A percentile compares a stretch with the other conserved stretches of the same genome.
These are phyloP conservation scores for Fusarium sterilihyphosum DNA, from an alignment of 2,329 filamentous ascomycete species.

Conservation along the genomic window DNA sequence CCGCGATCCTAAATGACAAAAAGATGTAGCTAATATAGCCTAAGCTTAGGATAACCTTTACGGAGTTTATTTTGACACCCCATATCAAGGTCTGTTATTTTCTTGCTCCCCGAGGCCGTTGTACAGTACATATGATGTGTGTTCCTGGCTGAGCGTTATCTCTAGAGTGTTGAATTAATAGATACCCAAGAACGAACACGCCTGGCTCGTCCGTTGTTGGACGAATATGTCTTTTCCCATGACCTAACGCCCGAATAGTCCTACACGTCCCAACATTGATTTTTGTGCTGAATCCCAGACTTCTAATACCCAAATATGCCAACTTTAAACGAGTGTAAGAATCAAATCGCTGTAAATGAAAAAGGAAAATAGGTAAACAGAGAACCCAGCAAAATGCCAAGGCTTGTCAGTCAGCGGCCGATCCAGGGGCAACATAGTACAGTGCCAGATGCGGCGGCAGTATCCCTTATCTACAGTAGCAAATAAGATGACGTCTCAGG, in stretches of 20 bases:
- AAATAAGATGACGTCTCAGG: neutral
- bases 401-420: neutral
- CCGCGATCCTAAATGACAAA: too few species aligned
- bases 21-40: too few species aligned
- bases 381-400: neutral
- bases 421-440: neutral
- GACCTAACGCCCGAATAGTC: constrained; percentile 35
- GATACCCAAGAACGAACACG: constrained; percentile 41
- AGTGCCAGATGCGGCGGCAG: neutral
- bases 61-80: too few species aligned
- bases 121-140: neutral
- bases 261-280: constrained; percentile 23
- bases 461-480: neutral
- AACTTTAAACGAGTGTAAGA: constrained; percentile 35
- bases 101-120: too few species aligned
- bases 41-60: too few species aligned
- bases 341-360: constrained; percentile 26
- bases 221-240: constrained; percentile 33
- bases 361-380: constrained; percentile 3
- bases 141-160: constrained; percentile 7
- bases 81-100: too few species aligned
- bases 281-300: constrained; percentile 18
- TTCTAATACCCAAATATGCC: constrained; percentile 33
- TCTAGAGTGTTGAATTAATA: constrained; percentile 30
- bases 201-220: constrained; percentile 24